Percentiles rank a stretch among this genome's conserved stretches.
Evolutionary conservation across 2,329 filamentous ascomycete genomes (phyloP).

Genomic region (Myrmaecium sp.): DNA sequence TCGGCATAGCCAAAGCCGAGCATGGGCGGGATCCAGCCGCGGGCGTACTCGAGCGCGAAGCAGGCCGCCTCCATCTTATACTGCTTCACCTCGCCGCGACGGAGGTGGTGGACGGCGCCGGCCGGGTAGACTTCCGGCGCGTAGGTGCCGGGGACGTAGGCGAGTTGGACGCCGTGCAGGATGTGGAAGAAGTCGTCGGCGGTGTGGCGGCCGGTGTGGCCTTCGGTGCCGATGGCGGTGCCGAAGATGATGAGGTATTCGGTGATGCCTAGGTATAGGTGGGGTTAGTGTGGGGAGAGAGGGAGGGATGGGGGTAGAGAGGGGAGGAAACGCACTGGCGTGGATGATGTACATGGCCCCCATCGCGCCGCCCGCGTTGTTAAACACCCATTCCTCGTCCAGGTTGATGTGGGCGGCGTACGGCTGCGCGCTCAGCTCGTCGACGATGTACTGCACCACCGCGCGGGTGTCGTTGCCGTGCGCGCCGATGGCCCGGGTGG

Average conservation of each 20-base stretch:
- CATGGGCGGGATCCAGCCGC: constrained; percentile 88
- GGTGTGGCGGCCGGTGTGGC: constrained; percentile 75
- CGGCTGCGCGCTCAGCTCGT: constrained; percentile 35
- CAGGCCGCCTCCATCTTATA: constrained; percentile 63
- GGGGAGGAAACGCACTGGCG: constrained; percentile 43
- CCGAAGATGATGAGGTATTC: constrained; percentile 87
- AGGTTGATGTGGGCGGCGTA: constrained; percentile 40
- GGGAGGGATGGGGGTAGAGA: background rate
- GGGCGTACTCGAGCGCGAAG: constrained; percentile 70
- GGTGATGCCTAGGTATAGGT: constrained; percentile 41
- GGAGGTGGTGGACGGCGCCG: constrained; percentile 56
- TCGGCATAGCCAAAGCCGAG: constrained; percentile 80
- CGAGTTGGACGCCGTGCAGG: constrained; percentile 58
- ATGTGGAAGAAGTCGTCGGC: constrained; percentile 94
- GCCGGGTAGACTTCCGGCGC: constrained; percentile 52
- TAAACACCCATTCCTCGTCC: constrained; percentile 75
- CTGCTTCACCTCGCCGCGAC: constrained; percentile 58
- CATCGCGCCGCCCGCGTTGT: constrained; percentile 85
- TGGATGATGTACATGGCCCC: constrained; percentile 83
- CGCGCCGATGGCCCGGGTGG: constrained; percentile 44
- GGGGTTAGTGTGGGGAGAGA: background rate
- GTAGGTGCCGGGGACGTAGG: constrained; percentile 53
- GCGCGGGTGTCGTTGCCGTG: constrained; percentile 61
- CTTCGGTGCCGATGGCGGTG: constrained; percentile 68
- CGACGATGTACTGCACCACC: constrained; percentile 53